Conservation (phyloP, 1,139 yeast species). For the Sugiyamaella paludigena region DNA sequence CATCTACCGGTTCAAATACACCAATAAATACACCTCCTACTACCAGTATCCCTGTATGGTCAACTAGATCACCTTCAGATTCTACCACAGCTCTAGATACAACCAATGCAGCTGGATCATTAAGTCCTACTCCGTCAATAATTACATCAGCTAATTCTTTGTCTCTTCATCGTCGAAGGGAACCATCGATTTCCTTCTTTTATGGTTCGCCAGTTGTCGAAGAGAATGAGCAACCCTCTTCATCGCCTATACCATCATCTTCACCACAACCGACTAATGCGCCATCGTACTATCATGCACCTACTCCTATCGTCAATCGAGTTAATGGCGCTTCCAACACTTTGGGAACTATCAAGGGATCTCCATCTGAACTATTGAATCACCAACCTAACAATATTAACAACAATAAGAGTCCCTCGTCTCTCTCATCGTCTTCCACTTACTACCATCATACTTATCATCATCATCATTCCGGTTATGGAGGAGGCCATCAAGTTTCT, state of each 20-base stretch:
- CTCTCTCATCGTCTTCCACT: neutral
- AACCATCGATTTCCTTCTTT: neutral
- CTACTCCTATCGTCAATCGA: neutral
- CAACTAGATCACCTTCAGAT: conserved; percentile 8
- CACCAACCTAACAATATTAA: neutral
- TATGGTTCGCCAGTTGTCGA: neutral
- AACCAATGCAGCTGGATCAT: neutral
- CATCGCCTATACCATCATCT: neutral
- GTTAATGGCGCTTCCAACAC: neutral
- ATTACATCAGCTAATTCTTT: neutral
- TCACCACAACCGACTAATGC: neutral
- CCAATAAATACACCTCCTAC: conserved; percentile 13
- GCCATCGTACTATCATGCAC: conserved; percentile 10
- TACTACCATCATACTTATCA: neutral
- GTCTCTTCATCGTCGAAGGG: neutral
- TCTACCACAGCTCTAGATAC: neutral
- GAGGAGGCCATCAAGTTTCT: too few relatives aligned
- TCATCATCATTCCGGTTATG: neutral
- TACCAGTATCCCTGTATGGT: conserved; percentile 13
- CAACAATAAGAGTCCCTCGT: neutral
- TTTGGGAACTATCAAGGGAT: conserved; percentile 24
- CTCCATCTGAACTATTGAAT: conserved; percentile 18
- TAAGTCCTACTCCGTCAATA: neutral
- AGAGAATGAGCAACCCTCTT: neutral
- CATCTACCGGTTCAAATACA: neutral